Evolutionary conservation across 1,284 basidiomycete genomes (phyloP).

Genomic region (Apiotrichum mycotoxinovorans): DNA sequence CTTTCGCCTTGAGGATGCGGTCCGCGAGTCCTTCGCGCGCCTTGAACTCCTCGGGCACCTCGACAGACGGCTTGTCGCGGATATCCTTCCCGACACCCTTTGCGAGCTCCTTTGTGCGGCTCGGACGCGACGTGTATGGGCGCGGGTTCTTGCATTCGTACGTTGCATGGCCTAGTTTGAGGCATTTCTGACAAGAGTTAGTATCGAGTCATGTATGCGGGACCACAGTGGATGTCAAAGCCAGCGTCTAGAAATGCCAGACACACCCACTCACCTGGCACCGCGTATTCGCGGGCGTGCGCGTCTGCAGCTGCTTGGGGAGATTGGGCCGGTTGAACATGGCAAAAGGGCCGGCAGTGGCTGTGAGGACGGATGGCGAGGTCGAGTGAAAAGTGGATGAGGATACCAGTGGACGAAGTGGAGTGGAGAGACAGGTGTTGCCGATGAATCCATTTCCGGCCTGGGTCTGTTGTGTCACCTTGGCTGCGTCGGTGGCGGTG

Average conservation of each 20-base stretch:
- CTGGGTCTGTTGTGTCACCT: too few species aligned
- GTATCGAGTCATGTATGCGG: too few species aligned
- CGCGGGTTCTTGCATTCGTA: constrained; percentile 48
- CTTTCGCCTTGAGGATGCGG: constrained; percentile 46
- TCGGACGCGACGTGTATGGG: constrained; percentile 45
- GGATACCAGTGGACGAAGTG: too few species aligned
- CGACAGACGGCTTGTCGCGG: constrained; percentile 39
- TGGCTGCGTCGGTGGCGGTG: neutral
- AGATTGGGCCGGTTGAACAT: constrained; percentile 29
- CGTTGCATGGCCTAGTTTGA: constrained; percentile 47
- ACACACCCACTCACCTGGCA: constrained; percentile 49
- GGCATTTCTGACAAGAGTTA: constrained; percentile 36
- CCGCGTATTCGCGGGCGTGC: constrained; percentile 41
- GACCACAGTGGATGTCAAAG: too few species aligned
- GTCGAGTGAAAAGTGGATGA: too few species aligned
- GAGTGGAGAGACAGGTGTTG: too few species aligned
- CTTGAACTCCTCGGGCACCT: constrained; percentile 50
- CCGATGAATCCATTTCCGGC: too few species aligned
- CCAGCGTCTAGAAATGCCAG: too few species aligned
- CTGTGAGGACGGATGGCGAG: neutral
- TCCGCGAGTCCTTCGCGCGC: constrained; percentile 39
- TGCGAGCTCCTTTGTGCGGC: constrained; percentile 35
- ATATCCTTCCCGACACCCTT: constrained; percentile 19
- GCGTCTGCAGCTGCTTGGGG: constrained; percentile 38
- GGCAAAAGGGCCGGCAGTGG: neutral